Base-by-base conservation (phyloP, 169 alveolate species). In the Cyclospora cayetanensis region DNA sequence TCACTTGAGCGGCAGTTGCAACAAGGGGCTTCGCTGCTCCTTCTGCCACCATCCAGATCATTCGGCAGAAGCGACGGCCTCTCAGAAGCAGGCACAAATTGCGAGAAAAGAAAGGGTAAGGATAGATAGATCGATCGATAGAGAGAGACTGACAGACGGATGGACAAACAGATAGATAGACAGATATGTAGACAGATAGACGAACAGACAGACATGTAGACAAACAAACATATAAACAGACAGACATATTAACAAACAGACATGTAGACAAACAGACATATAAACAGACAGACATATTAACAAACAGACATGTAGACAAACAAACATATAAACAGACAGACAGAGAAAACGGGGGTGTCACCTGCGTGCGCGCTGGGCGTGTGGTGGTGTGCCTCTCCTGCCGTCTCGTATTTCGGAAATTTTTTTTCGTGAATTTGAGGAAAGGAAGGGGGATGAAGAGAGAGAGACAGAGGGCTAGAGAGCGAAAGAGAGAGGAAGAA, bases 41-140 rank as follows among this genome's bases (percentile, higher is more conserved):
- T 46, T 42, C 50, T 77, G 87, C 41, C 68, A 50, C 87, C 65
- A 41, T 34, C 15, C 39, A 27, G 80, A 68, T 27, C 80, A 68
- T 50, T 22, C 37, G 52, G 27, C 50, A 22, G 7, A 5, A 11
- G 52, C 11, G 31, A 42, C 5, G 22, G 80, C n/a, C n/a, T n/a
- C n/a, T n/a, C 3, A 31, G 22, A 22, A 1, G 80, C 72, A 15
- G 72, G 55, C 55, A 7, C 37, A 11, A 60, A 60, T 34, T 34
- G 74, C 74, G 74, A 60, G 11, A 4, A 34, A 15, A 60, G 29
- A n/a, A 60, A 60, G 74, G 43, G 41, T 11, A 42, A 42, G 2
- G 25, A 25, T 22, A 5, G 34, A 66, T 29, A 66, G 4, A 66
- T 1, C 18, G 4, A 4, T 55, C 20, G 68, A 55, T 55, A 55